Evolutionary conservation across 345 rosid species (phyloP), one percentile per base, ranked within the genome.

Genomic region (Bruguiera parviflora): DNA sequence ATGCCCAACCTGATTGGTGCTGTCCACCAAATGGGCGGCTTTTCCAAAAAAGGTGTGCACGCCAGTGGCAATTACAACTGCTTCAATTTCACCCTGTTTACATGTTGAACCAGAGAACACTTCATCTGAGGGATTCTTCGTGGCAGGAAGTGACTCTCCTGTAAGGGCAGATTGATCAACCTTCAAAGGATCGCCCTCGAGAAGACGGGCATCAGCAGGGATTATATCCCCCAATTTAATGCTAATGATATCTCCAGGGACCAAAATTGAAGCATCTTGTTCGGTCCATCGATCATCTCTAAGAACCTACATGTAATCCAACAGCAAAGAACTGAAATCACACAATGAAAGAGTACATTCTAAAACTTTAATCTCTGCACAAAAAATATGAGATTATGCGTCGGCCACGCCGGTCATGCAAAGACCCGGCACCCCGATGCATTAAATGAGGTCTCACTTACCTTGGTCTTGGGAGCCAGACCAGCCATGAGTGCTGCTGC

Each of bases 401-500:
- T 9, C 15, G 24, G 28, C 28, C 28, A 9, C 28, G 16, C 15
- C 22, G 31, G 16, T n/a, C 28, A 56, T 10, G 59, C 31, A 10
- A 56, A 9, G 28, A 56, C 59, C 13, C 4, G 59, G 29, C 2
- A 22, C 59, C 59, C 59, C 5, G 59, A 22, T 2, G 59, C 29
- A 22, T 29, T 21, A 11, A 58, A n/a, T 25, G 39, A 19, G 29
- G 53, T 46, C 21, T 33, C 31, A n/a, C 5, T 49, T 58, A 92
- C 98, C 98, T 90, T 90, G 1, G 98, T 85, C 68, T 89, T 90
- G 52, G 96, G 96, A 60, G 98, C 97, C 61, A 92, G 88, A 81
- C 92, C 89, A 24, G 98, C 98, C 98, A 92, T 92, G 73, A 92
- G 96, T 39, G 96, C 90, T 10, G 97, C 97, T 8, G 98, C 98